Evolutionary conservation across 306 rosid species (phyloP), one percentile per base, ranked within the genome.

Genomic region (Casuarina equisetifolia): DNA sequence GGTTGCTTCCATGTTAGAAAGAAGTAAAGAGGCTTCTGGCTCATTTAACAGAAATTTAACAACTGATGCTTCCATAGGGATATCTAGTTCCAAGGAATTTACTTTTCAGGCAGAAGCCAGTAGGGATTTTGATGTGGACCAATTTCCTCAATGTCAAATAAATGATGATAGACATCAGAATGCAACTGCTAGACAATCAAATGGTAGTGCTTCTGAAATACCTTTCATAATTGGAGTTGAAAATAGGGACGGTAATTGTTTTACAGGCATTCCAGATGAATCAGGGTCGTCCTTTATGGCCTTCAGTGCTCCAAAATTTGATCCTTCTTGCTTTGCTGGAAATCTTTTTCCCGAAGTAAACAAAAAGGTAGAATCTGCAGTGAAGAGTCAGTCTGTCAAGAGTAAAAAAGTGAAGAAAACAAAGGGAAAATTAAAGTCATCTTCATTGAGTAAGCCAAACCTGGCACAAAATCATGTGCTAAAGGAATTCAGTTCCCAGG

Each of bases 251-350:
- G 43, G 40, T 6, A 39, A 52, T 50, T 73, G 15, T 80, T 80
- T 73, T 85, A 58, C 86, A 59, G 81, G 71, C 76, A 82, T 80
- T 82, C 72, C 81, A 50, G 89, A 82, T 52, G 81, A 79, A 61
- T 82, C 79, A 3, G 69, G 77, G 72, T 84, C 69, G 76, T 79
- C 89, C 44, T 85, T 70, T 74, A 69, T 38, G 16, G 90, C 84
- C 77, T 85, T 88, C 38, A 86, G 83, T 79, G 82, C 84, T 20
- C 89, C 93, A 54, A 36, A 73, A 11, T 90, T 88, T 88, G 92
- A 89, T 81, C 88, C 96, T 79, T 79, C 92, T 71, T 80, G 83
- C 82, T 89, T 92, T 63, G 85, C 80, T 85, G 97, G 85, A 66
- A 92, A 79, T 82, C 82, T 92, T 42, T 89, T 91, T 84, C 87